These are phyloP conservation scores for Thraustotheca clavata DNA, from an alignment of 352 stramenopile genomes.

Conservation along the genomic window DNA sequence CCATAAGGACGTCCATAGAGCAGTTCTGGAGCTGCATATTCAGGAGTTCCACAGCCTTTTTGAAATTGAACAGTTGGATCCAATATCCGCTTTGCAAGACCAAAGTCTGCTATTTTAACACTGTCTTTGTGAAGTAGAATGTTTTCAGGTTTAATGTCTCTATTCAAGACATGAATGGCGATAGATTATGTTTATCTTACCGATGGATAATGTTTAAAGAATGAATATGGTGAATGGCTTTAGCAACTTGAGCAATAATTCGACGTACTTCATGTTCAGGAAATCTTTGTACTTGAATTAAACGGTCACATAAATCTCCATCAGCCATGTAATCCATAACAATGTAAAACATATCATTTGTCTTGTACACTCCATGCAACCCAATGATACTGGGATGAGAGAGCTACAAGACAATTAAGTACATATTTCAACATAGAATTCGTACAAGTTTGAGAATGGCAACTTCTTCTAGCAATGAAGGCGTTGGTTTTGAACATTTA, in stretches of 20 bases:
- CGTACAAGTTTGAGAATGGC: conserved; percentile 35
- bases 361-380: conserved; percentile 54
- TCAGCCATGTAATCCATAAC: conserved; percentile 77
- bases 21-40: conserved; percentile 72
- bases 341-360: conserved; percentile 63
- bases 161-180: conserved; percentile 28
- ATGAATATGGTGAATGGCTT: conserved; percentile 56
- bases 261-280: conserved; percentile 39
- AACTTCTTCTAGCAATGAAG: conserved; percentile 59
- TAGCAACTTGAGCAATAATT: conserved; percentile 54
- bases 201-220: conserved; percentile 34
- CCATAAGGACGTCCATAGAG: conserved; percentile 55
- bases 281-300: conserved; percentile 57
- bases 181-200: conserved; percentile 1
- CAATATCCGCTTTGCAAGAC: conserved; percentile 56
- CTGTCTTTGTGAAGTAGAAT: conserved; percentile 60
- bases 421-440: not conserved
- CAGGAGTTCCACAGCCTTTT: conserved; percentile 58
- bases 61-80: conserved; percentile 41
- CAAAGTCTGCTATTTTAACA: conserved; percentile 75
- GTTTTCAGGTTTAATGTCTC: conserved; percentile 78
- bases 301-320: conserved; percentile 61
- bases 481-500: conserved; percentile 66
- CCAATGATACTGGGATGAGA: conserved; percentile 60
- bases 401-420: conserved; percentile 21